A percentile compares a stretch with the other conserved stretches of the same genome.
These are phyloP conservation scores for Cadophora gregata DNA, from an alignment of 2,329 filamentous ascomycete genomes.

Conservation along the genomic window DNA sequence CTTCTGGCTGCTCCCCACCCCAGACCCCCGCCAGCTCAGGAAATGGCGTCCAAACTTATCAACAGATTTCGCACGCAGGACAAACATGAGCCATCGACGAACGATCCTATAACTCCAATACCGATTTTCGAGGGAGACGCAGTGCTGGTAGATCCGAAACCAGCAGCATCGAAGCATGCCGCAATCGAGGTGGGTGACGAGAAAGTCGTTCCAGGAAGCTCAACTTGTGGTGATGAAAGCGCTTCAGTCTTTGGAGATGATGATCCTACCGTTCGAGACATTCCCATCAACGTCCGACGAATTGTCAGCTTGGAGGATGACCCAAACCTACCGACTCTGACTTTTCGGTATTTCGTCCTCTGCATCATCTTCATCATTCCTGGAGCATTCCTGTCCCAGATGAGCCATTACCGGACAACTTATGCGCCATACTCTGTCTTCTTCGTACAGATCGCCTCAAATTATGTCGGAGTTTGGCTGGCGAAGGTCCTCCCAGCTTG, in stretches of 20 bases:
- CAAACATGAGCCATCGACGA: background rate
- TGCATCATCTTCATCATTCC: slow-evolving; percentile 61
- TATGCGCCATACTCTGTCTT: slow-evolving; percentile 61
- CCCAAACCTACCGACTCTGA: slow-evolving; percentile 59
- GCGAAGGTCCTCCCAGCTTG: slow-evolving; percentile 53
- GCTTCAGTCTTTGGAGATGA: slow-evolving; percentile 37
- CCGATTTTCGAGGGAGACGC: background rate
- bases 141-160: background rate
- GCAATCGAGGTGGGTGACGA: background rate
- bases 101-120: background rate
- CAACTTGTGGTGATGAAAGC: background rate
- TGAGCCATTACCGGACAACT: slow-evolving; percentile 62
- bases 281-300: slow-evolving; percentile 61
- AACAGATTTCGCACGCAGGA: background rate
- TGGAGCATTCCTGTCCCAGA: slow-evolving; percentile 62
- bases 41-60: background rate
- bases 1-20: background rate
- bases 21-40: background rate
- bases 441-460: slow-evolving; percentile 61
- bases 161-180: background rate
- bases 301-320: slow-evolving; percentile 65
- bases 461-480: slow-evolving; percentile 53
- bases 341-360: slow-evolving; percentile 64
- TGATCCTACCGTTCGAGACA: slow-evolving; percentile 56
- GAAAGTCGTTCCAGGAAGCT: background rate